Evolutionary conservation across 768 basidiomycete genomes (phyloP).

Genomic region (Tylopilus intermedius): DNA sequence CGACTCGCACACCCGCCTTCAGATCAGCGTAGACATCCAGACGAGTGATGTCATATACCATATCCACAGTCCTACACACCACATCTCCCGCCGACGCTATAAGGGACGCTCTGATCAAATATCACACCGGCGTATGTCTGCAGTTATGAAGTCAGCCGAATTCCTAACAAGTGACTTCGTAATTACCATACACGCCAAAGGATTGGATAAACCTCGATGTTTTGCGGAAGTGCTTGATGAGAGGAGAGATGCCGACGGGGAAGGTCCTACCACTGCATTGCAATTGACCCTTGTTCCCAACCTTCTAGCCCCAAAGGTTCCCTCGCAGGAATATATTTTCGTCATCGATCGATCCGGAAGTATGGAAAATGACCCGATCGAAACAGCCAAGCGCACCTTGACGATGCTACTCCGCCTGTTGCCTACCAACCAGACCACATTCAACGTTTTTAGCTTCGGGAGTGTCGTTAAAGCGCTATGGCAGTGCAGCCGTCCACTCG

Average conservation of each 20-base stretch:
- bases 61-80: constrained; percentile 44
- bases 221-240: constrained; percentile 44
- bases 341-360: constrained; percentile 56
- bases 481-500: constrained; percentile 31
- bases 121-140: constrained; percentile 39
- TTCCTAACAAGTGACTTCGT: constrained; percentile 50
- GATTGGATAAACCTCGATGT: constrained; percentile 50
- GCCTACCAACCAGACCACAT: constrained; percentile 36
- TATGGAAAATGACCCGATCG: constrained; percentile 42
- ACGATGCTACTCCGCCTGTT: constrained; percentile 45
- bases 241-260: constrained; percentile 1
- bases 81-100: constrained; percentile 32
- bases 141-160: constrained; percentile 35
- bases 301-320: constrained; percentile 39
- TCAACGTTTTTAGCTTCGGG: constrained; percentile 64
- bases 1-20: constrained; percentile 32
- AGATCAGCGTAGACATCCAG: constrained; percentile 43
- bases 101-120: constrained; percentile 29
- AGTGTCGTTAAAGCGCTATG: constrained; percentile 29
- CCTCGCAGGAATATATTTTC: constrained; percentile 55
- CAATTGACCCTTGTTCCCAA: constrained; percentile 54
- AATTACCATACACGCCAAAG: constrained; percentile 43
- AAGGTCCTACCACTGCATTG: constrained; percentile 39
- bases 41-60: constrained; percentile 40
- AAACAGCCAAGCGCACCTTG: constrained; percentile 45